Evolutionary conservation across 2,329 filamentous ascomycete species (phyloP), one percentile per base, ranked within the genome.

Genomic region (Ascochyta koolunga): DNA sequence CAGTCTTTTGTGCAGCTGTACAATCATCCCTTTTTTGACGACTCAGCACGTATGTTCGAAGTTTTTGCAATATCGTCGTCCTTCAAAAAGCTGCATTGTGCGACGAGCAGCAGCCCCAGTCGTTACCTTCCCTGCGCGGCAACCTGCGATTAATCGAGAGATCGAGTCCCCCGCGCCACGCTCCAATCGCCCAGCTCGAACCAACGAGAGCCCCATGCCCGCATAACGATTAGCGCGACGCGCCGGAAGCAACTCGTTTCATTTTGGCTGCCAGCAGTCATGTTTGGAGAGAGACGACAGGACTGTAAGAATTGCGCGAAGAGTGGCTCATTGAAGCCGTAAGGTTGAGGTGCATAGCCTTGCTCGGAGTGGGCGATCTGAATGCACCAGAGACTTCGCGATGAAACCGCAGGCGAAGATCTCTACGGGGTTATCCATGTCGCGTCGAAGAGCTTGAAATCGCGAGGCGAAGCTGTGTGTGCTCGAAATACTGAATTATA

Each of bases 111-210:
- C 10, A 35, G 39, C 19, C 22, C 13, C 9, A 16, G 40, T 36
- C 29, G 27, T 44, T 39, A 33, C 45, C 39, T 49, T 27, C 21
- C 19, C 31, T 50, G 45, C 37, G 29, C 41, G 22, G 45, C 35
- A 50, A 16, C 33, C 35, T 46, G 33, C 22, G 25, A 42, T 36
- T 29, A 54, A 54, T 54, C 51, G 51, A 50, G 40, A 40, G 51
- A 45, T 54, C 51, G 40, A 50, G 29, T n/a, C 40, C 46, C 51
- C 45, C 45, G 45, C 51, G 22, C 40, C 22, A 35, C 29, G 35
- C 51, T 54, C 40, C 45, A 45, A 27, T 54, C 45, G 51, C 45
- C 45, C 39, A 35, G 21, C 49, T 54, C 40, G 51, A 54, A 33
- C 50, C 50, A 54, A 44, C 45, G 35, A 38, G 27, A 18, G 38